Percentiles rank a stretch among this genome's conserved stretches.
Conservation (phyloP, 345 rosid genomes). For the Angophora floribunda region DNA sequence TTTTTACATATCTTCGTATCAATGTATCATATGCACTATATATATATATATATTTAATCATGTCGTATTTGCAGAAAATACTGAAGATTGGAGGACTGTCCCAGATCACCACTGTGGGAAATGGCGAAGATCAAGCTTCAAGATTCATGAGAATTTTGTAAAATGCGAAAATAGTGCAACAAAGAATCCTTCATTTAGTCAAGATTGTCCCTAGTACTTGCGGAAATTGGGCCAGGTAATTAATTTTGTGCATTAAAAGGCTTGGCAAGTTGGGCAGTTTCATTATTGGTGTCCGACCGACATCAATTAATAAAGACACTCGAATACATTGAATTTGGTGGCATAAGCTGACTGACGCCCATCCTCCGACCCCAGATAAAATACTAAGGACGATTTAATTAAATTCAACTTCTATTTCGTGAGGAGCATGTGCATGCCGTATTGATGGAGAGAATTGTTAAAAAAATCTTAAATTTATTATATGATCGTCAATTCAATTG, state of each 20-base stretch:
- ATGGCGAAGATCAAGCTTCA: background rate
- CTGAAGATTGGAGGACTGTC: background rate
- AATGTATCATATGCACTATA: background rate
- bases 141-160: background rate
- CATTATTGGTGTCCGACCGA: background rate
- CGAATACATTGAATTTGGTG: background rate
- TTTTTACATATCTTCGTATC: background rate
- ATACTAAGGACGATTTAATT: too few species aligned
- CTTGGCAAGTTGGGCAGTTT: background rate
- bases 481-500: rapidly evolving
- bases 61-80: background rate
- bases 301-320: background rate
- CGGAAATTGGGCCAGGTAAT: background rate
- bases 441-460: background rate
- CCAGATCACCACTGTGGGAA: background rate
- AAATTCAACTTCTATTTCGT: background rate
- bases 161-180: background rate
- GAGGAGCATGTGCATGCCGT: background rate
- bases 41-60: background rate
- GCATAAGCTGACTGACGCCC: background rate
- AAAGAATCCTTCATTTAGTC: background rate
- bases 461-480: background rate
- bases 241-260: background rate
- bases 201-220: background rate
- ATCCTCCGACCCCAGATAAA: background rate